Base-by-base conservation (phyloP, 805 yeast species). In the Saccharomyces eubayanus region DNA sequence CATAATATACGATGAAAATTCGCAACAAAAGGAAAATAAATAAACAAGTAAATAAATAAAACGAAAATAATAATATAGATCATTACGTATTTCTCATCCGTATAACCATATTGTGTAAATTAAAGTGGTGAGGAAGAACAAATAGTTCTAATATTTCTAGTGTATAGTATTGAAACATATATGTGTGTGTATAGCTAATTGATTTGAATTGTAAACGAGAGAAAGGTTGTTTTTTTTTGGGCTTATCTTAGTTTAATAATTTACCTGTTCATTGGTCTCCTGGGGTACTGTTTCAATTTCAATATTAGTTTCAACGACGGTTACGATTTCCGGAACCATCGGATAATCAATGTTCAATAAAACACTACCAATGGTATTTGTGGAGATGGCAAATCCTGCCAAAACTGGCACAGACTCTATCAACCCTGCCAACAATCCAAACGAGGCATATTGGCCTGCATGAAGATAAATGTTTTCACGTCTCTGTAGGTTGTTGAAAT, bases 351-450 rank as follows among this genome's bases (percentile, higher is more conserved):
- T 10, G 11, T 36, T 36, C 16, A 36, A 36, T 29, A 66, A 48
- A 14, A 68, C 62, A 10, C 62, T 57, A 27, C 63, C 66, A 6
- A 67, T 58, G 5, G 60, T 55, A 50, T 64, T 65, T 12, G 65
- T 56, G 12, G 62, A 56, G 16, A 67, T 31, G 5, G 59, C 55
- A 16, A 67, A 47, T 3, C 67, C 66, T 3, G 72, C 58, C 24
- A 65, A 30, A 3, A 67, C 55, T 41, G 72, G 71, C 6, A 67
- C 56, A 24, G 58, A 53, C 52, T 68, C 72, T 30, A 66, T 36
- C 28, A 63, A 30, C 3, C 63, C 63, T 3, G 68, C 68, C 16
- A 58, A 51, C n/a, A 67, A 20, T 2, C 72, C 72, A 57, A 67
- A 66, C 1, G 65, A 64, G 14, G 63, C 56, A 47, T 62, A 68